Base-by-base conservation (phyloP, 164 flowering plant species). In the Magnolia officinalis region DNA sequence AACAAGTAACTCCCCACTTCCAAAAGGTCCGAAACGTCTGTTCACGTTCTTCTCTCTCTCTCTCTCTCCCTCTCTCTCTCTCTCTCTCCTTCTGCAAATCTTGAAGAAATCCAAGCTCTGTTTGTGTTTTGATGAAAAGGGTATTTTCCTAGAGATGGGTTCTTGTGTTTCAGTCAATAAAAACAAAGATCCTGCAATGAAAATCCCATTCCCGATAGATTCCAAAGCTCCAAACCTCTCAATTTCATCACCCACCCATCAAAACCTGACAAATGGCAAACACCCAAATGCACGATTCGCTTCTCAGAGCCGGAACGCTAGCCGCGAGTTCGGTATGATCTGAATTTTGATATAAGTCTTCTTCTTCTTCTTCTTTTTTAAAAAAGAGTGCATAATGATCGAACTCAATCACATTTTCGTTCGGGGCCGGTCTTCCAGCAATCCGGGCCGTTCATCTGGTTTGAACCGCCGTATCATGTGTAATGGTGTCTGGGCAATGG, bases 191-290 rank as follows among this genome's bases (percentile, higher is more conserved):
- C 81, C 87, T 2, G 82, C 78, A 69, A 76, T 80, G 82, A 84
- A 84, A 51, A n/a, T 82, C 58, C 37, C 73, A 4, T 50, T 78
- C 8, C 77, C 84, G 11, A 78, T 78, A 51, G 82, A 70, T 70
- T 81, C 84, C 29, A 80, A 84, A 69, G 55, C 61, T 4, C 77
- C 80, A 11, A 81, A 81, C 71, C 50, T 84, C 13, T 77, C 66
- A 24, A 79, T 81, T 50, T 87, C 89, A 11, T 77, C 89, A 9
- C 86, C 89, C 61, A 61, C 81, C 71, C 83, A 86, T 70, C 85
- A 87, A 16, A 76, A 79, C 21, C 71, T 78, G 4, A 45, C 70
- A 70, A 77, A 74, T 37, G 85, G 74, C 1, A 82, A 76, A 20
- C 65, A 23, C 77, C 80, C 74, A 63, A 64, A 76, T 77, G 75